A percentile compares a stretch with the other conserved stretches of the same genome.
Evolutionary conservation across 345 rosid species (phyloP).

Genomic region (Luvunga scandens): DNA sequence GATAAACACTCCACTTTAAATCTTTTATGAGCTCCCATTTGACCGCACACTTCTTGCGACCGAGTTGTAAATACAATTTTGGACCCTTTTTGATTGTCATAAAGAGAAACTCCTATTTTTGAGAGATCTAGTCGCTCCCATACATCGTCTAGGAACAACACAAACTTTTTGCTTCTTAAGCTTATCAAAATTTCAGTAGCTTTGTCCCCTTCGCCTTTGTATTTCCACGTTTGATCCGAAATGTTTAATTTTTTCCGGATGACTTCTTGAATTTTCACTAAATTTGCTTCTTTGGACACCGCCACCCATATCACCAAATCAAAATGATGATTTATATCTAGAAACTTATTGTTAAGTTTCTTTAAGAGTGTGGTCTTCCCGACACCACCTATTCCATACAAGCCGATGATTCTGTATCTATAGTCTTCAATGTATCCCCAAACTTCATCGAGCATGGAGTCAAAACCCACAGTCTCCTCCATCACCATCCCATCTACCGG

Average conservation of each 20-base stretch:
- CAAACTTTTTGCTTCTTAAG: slow-evolving; percentile 9
- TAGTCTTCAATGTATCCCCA: not conserved
- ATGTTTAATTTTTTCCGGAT: not conserved
- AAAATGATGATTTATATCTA: not conserved
- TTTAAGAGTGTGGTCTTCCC: slow-evolving; percentile 13
- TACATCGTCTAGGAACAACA: slow-evolving; percentile 17
- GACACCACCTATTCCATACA: slow-evolving; percentile 6
- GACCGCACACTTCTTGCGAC: slow-evolving; percentile 20
- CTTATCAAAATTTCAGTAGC: not conserved
- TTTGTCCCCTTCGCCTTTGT: not conserved
- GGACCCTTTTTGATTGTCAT: not conserved
- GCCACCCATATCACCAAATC: slow-evolving; percentile 4
- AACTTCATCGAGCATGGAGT: not conserved
- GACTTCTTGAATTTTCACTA: not conserved
- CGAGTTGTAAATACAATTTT: slow-evolving; percentile 31
- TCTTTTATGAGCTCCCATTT: slow-evolving; percentile 22
- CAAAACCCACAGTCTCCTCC: not conserved
- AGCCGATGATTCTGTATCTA: not conserved
- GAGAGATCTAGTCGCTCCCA: not conserved
- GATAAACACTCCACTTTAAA: slow-evolving; percentile 17
- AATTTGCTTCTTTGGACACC: not conserved
- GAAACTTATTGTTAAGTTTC: not conserved
- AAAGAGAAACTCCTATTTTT: slow-evolving; percentile 22
- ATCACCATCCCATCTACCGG: not conserved
- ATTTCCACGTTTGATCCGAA: not conserved